phyloP scores from a whole-genome alignment of 495 filamentous ascomycete genomes.

The Lentithecium fluviatile region DNA sequence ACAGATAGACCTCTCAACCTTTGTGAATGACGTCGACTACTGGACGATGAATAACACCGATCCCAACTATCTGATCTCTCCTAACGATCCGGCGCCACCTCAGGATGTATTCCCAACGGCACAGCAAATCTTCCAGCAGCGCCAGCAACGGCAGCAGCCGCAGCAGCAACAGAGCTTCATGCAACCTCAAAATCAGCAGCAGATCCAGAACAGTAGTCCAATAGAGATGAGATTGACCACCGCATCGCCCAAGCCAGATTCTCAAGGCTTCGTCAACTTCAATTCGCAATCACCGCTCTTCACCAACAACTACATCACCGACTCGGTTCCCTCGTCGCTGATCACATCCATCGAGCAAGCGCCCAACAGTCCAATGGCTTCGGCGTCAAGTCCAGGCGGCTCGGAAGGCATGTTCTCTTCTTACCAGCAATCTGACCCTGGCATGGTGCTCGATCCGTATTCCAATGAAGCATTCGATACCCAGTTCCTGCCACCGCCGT shows the following conservation, averaged over 20 bases:
- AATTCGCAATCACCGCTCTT: not conserved
- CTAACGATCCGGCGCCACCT: conserved; percentile 4
- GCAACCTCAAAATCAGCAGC: not conserved
- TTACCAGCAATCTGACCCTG: conserved; percentile 15
- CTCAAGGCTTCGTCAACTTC: conserved; percentile 21
- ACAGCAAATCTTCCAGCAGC: not conserved
- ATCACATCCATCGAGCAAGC: conserved; percentile 8
- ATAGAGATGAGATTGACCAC: conserved; percentile 1
- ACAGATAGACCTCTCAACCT: not conserved
- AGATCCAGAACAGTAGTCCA: conserved; percentile 6
- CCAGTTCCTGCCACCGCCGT: conserved; percentile 1
- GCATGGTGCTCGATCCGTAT: conserved; percentile 2
- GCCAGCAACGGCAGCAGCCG: not conserved
- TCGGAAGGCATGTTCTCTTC: conserved; percentile 25
- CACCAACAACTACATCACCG: conserved; percentile 4
- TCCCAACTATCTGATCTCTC: conserved; percentile 9
- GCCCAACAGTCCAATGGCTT: conserved; percentile 14
- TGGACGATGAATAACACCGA: conserved; percentile 20
- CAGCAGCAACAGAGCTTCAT: not conserved
- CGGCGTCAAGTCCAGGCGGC: conserved; percentile 10
- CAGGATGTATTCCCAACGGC: not conserved
- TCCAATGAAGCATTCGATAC: conserved; percentile 7
- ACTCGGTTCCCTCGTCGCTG: not conserved
- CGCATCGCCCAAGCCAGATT: conserved; percentile 18
- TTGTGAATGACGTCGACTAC: conserved; percentile 8